These are phyloP conservation scores for Drechslerella coelobrocha DNA, from an alignment of 2,329 filamentous ascomycete species.

Conservation along the genomic window DNA sequence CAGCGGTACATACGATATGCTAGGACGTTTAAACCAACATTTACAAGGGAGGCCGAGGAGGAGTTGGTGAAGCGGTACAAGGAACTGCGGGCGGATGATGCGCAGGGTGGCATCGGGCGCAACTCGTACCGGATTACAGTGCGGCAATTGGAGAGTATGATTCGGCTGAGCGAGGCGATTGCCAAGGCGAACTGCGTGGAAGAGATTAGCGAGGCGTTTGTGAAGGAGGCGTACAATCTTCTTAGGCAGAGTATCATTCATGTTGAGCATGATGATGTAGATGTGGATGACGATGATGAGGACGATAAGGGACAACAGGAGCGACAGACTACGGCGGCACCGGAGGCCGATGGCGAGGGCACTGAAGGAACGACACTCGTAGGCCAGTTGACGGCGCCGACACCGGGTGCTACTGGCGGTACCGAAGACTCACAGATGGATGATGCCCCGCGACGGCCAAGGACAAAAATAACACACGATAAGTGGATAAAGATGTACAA, in stretches of 20 bases:
- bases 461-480: slow-evolving; percentile 92
- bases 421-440: slow-evolving; percentile 57
- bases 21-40: slow-evolving; percentile 89
- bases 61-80: slow-evolving; percentile 92
- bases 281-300: slow-evolving; percentile 83
- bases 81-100: slow-evolving; percentile 89
- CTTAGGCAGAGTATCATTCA: slow-evolving; percentile 94
- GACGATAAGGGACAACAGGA: slow-evolving; percentile 60
- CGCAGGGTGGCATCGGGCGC: slow-evolving; percentile 88
- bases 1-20: slow-evolving; percentile 98
- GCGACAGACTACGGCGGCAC: slow-evolving; percentile 62
- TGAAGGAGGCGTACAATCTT: slow-evolving; percentile 88
- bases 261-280: slow-evolving; percentile 96
- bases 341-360: slow-evolving; percentile 64
- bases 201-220: slow-evolving; percentile 82
- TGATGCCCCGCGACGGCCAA: slow-evolving; percentile 63
- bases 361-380: too few species aligned
- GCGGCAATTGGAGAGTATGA: slow-evolving; percentile 92
- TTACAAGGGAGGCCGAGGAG: slow-evolving; percentile 83
- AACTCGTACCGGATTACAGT: slow-evolving; percentile 99
- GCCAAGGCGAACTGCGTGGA: slow-evolving; percentile 97
- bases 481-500: slow-evolving; percentile 93
- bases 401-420: slow-evolving; percentile 56
- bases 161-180: slow-evolving; percentile 94
- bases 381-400: slow-evolving; percentile 56